Conservation (phyloP, 257 asterid species). For the Ophiorrhiza pumila region DNA sequence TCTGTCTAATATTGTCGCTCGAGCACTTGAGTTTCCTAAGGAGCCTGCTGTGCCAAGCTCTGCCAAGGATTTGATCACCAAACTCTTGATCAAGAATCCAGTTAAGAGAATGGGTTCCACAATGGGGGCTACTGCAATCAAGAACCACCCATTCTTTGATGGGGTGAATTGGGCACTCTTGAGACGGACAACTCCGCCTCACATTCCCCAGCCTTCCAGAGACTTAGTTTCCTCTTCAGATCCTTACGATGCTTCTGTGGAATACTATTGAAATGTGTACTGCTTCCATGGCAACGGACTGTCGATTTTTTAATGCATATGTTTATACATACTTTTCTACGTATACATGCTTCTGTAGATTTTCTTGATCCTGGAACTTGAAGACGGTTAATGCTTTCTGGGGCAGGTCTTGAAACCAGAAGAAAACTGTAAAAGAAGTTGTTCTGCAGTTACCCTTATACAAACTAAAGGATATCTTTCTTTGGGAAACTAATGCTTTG, state of each 20-base stretch:
- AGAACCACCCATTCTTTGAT: slow-evolving; percentile 61
- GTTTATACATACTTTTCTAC: not conserved
- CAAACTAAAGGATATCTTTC: not conserved
- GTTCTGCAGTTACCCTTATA: too few relatives aligned
- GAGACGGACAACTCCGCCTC: slow-evolving; percentile 65
- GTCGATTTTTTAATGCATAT: not conserved
- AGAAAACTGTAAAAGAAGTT: too few relatives aligned
- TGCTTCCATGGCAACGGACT: not conserved
- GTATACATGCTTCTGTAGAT: not conserved
- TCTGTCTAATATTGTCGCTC: slow-evolving; percentile 58
- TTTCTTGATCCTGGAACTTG: not conserved
- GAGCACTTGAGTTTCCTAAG: slow-evolving; percentile 56
- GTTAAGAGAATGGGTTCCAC: slow-evolving; percentile 63
- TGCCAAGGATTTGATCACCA: slow-evolving; percentile 55
- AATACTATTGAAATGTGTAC: slow-evolving; percentile 33
- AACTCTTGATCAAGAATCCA: slow-evolving; percentile 57
- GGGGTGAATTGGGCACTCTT: slow-evolving; percentile 81
- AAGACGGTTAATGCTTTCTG: too few relatives aligned
- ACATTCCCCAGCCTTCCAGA: slow-evolving; percentile 40
- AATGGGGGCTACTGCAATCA: slow-evolving; percentile 67
- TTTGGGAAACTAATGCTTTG: too few relatives aligned
- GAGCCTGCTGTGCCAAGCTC: slow-evolving; percentile 44
- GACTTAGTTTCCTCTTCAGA: slow-evolving; percentile 32
- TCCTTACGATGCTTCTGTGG: slow-evolving; percentile 35
- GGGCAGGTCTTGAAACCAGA: too few relatives aligned